Conservation (phyloP, 768 basidiomycete species). For the Termitomyces sp. region DNA sequence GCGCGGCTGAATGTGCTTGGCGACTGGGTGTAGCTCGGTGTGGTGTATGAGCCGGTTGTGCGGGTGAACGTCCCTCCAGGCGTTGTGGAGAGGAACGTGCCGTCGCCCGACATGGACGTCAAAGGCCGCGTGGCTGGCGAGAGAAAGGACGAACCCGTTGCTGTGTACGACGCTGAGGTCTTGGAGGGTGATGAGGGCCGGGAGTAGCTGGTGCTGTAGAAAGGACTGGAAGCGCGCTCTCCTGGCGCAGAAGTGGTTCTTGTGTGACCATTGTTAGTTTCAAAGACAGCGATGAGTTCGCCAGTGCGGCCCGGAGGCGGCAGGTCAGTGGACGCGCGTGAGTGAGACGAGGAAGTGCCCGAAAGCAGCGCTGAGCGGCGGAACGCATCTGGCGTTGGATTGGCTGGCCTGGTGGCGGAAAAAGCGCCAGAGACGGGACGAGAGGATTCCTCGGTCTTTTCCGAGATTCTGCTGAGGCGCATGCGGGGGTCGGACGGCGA, state of each 20-base stretch:
- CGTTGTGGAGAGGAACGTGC: conserved; percentile 28
- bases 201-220: conserved; percentile 32
- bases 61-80: conserved; percentile 24
- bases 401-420: conserved; percentile 35
- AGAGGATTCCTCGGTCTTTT: conserved; percentile 71
- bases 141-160: conserved; percentile 42
- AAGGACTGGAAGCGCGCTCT: conserved; percentile 38
- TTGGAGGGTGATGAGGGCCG: conserved; percentile 49
- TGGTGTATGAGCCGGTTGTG: conserved; percentile 31
- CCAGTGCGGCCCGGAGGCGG: conserved; percentile 60
- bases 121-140: conserved; percentile 28
- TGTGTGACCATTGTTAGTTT: conserved; percentile 46
- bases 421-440: conserved; percentile 53
- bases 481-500: conserved; percentile 36
- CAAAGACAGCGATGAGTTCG: conserved; percentile 76
- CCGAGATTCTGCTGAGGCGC: conserved; percentile 75
- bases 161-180: conserved; percentile 37
- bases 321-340: conserved; percentile 57
- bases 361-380: conserved; percentile 46
- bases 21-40: conserved; percentile 36
- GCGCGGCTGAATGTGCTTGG: conserved; percentile 33
- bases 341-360: conserved; percentile 41
- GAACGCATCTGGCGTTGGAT: conserved; percentile 43
- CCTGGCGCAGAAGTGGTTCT: conserved; percentile 55
- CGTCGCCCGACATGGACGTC: conserved; percentile 27